Evolutionary conservation across 441 rosid genomes (phyloP).

Genomic region (Omphalea diandra): DNA sequence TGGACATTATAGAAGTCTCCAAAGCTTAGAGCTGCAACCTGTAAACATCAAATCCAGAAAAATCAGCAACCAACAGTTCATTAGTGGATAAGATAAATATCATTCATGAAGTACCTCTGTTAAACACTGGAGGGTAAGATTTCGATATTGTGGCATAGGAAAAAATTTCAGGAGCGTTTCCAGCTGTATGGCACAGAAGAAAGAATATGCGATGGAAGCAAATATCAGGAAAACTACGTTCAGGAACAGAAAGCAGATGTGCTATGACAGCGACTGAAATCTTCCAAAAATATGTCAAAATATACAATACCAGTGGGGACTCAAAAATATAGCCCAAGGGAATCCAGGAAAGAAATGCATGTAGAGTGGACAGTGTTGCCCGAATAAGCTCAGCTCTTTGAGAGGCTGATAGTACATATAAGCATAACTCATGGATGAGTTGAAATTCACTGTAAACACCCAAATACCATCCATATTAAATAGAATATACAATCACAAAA

Average conservation of each 20-base stretch:
- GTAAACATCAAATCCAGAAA: conserved; percentile 27
- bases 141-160: conserved; percentile 79
- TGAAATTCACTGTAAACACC: conserved; percentile 85
- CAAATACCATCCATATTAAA: conserved; percentile 28
- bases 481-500: conserved; percentile 14
- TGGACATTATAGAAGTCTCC: conserved; percentile 90
- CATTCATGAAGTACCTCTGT: conserved; percentile 67
- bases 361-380: conserved; percentile 92
- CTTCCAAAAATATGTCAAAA: conserved; percentile 3
- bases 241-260: conserved; percentile 2
- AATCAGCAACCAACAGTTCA: conserved; percentile 8
- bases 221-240: not conserved
- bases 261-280: conserved; percentile 7
- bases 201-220: not conserved
- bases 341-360: conserved; percentile 99
- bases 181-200: conserved; percentile 48
- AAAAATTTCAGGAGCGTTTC: conserved; percentile 94
- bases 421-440: conserved; percentile 99
- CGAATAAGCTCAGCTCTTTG: conserved; percentile 96
- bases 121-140: conserved; percentile 95
- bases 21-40: conserved; percentile 94
- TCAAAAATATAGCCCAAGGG: conserved; percentile 99
- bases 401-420: conserved; percentile 94
- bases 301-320: conserved; percentile 80
- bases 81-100: conserved; percentile 11